These are phyloP conservation scores for Xylariaceae sp. DNA, from an alignment of 2,329 filamentous ascomycete species.

Conservation along the genomic window DNA sequence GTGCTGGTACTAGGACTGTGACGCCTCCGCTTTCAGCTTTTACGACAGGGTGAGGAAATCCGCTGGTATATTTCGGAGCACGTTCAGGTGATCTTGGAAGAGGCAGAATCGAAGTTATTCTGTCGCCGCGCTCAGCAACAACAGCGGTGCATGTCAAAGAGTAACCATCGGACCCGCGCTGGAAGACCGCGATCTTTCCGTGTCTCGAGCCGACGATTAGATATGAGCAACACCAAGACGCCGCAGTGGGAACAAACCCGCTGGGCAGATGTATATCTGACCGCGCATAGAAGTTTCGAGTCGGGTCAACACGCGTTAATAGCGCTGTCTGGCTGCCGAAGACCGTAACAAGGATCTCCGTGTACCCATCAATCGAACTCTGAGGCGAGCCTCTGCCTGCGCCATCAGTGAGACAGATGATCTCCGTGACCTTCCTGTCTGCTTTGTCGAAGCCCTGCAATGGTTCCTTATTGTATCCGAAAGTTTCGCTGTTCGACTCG, in stretches of 20 bases:
- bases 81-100: constrained; percentile 32
- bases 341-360: constrained; percentile 42
- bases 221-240: constrained; percentile 36
- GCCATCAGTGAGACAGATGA: constrained; percentile 38
- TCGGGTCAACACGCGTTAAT: constrained; percentile 37
- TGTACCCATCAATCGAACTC: neutral
- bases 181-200: constrained; percentile 43
- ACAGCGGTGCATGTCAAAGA: constrained; percentile 18
- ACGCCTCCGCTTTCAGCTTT: too few species aligned
- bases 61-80: too few species aligned
- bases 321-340: constrained; percentile 43
- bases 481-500: constrained; percentile 13
- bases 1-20: too few species aligned
- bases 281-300: constrained; percentile 27
- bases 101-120: constrained; percentile 63
- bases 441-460: constrained; percentile 37
- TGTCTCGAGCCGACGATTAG: constrained; percentile 53
- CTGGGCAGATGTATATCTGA: constrained; percentile 38
- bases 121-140: constrained; percentile 40
- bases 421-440: constrained; percentile 47
- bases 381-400: neutral
- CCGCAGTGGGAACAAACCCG: constrained; percentile 48
- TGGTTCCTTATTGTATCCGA: constrained; percentile 2
- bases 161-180: constrained; percentile 16
- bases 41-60: too few species aligned